phyloP scores from a whole-genome alignment of 202 grass and related monocot species.

The Digitaria exilis region DNA sequence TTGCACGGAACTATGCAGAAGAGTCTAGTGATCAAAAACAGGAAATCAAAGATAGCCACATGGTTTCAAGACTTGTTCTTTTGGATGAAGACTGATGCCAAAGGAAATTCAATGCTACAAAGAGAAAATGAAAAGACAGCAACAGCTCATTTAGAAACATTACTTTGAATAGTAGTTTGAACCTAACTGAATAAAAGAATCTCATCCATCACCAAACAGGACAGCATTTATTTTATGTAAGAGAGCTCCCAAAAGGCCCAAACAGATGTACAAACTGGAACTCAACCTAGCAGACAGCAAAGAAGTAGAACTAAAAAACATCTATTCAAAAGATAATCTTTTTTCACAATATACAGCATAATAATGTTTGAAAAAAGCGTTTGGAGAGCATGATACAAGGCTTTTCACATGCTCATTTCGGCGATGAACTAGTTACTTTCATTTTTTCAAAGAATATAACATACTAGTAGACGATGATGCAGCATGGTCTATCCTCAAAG shows the following conservation, averaged over 20 bases:
- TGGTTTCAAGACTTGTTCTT: slow-evolving; percentile 21
- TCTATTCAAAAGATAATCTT: not conserved
- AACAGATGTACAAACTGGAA: not conserved
- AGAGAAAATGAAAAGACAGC: slow-evolving; percentile 22
- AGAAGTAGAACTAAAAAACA: not conserved
- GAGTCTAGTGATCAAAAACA: not conserved
- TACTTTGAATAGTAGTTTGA: slow-evolving; percentile 25
- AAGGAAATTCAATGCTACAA: not conserved
- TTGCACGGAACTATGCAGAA: not conserved
- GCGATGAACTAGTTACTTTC: not conserved
- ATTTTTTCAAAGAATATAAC: not conserved
- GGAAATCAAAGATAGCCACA: not conserved
- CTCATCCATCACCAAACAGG: not conserved
- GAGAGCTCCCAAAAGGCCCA: not conserved
- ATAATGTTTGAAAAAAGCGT: too few species aligned
- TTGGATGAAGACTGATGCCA: not conserved
- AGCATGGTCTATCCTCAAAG: too few species aligned
- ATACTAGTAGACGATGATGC: not conserved
- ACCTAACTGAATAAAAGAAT: slow-evolving; percentile 6
- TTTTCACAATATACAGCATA: not conserved
- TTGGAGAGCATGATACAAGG: not conserved
- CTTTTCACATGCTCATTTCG: not conserved
- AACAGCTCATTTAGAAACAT: slow-evolving; percentile 25
- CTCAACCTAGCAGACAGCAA: not conserved
- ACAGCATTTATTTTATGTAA: not conserved